These are phyloP conservation scores for Diplogelasinospora grovesii DNA, from an alignment of 495 filamentous ascomycete species.

Conservation along the genomic window DNA sequence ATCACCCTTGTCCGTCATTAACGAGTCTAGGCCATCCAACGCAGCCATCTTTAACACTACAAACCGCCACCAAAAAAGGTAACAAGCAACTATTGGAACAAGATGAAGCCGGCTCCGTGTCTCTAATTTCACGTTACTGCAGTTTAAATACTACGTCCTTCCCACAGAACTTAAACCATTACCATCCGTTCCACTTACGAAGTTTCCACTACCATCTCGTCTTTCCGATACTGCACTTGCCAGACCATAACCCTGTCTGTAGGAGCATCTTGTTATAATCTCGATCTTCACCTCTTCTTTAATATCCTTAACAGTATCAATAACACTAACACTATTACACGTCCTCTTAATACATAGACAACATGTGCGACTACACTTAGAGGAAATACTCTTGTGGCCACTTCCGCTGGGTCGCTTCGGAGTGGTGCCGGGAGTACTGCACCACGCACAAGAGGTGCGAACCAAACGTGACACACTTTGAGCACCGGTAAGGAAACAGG, in stretches of 20 bases:
- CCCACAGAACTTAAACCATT: constrained; percentile 7
- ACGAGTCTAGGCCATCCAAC: too few relatives aligned
- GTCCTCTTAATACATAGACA: constrained; percentile 2
- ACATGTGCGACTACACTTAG: constrained; percentile 30
- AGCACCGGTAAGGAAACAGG: constrained; percentile 21
- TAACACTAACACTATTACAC: background rate
- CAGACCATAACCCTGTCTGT: background rate
- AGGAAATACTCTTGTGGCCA: constrained; percentile 36
- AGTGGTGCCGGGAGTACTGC: constrained; percentile 35
- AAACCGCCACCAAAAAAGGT: too few relatives aligned
- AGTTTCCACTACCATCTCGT: background rate
- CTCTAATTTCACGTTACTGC: constrained; percentile 8
- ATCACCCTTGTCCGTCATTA: too few relatives aligned
- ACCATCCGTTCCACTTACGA: background rate
- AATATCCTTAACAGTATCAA: constrained; percentile 2
- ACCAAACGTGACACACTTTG: constrained; percentile 34
- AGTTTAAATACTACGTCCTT: constrained; percentile 22
- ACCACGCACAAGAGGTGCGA: constrained; percentile 35
- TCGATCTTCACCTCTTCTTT: background rate
- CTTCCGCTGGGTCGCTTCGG: constrained; percentile 37
- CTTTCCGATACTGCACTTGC: background rate
- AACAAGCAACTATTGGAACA: too few relatives aligned
- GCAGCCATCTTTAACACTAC: too few relatives aligned
- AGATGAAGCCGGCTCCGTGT: too few relatives aligned
- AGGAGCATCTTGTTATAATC: too few relatives aligned